Base-by-base conservation (phyloP, 2,329 filamentous ascomycete species). In the Didymosphaeria variabile region DNA sequence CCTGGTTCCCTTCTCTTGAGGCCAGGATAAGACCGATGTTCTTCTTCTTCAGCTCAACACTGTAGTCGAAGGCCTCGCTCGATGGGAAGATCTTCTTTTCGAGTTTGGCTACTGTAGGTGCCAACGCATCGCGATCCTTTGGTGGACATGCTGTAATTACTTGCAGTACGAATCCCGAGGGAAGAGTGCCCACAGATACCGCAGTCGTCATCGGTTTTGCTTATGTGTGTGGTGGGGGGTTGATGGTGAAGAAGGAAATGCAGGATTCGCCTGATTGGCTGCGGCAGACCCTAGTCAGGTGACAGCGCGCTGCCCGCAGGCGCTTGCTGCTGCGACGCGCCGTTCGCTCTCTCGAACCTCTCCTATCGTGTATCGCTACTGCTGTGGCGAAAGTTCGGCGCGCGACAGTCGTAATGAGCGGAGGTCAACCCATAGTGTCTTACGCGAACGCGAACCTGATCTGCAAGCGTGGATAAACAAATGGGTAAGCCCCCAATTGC, bases 41-140 rank as follows among this genome's bases (percentile, higher is more conserved):
- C 32, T 81, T 81, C 66, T 84, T 85, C 66, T 80, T 81, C 17
- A 85, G 71, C 58, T 84, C 82, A 12, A 76, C 70, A 29, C 76
- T 75, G 64, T 85, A 85, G 44, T 80, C 70, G 62, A 85, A 81
- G n/a, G 77, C 78, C 72, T 86, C 84, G 66, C 80, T 84, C 40
- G 81, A 71, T 1, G 84, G 81, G 62, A 86, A 85, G 46, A 78
- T 79, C 66, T 82, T 85, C 68, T 80, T 83, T 63, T 86, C 84
- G 42, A 83, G 66, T 49, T 69, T 74, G n/a, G 66, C 60, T 34
- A 75, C 64, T 46, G 67, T 69, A 15, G 63, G 57, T 31, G 68
- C 62, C 13, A 72, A 54, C 1, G 32, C 26, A n/a, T 56, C 59
- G 19, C 72, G 72, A 3, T 68, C 59, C 38, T 72, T 74, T 2